Evolutionary conservation across 805 yeast species (phyloP).

Genomic region (Spathaspora passalidarum): DNA sequence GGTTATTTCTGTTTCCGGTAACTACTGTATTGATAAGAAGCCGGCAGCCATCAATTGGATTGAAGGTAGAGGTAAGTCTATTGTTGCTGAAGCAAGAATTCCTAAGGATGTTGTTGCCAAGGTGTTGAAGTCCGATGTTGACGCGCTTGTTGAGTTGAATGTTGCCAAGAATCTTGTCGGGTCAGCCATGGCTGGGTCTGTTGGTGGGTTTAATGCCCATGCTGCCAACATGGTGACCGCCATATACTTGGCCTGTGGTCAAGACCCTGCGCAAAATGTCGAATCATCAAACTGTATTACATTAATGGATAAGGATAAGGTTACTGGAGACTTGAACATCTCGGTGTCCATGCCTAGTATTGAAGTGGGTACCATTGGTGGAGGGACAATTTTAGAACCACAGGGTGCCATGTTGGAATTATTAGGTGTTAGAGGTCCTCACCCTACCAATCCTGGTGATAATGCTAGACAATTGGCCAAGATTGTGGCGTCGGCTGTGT

Average conservation of each 20-base stretch:
- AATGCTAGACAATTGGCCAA: constrained; percentile 92
- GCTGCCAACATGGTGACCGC: constrained; percentile 97
- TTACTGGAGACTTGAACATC: constrained; percentile 74
- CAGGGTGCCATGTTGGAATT: constrained; percentile 95
- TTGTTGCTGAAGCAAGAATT: constrained; percentile 92
- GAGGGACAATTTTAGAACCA: constrained; percentile 97
- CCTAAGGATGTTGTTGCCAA: constrained; percentile 77
- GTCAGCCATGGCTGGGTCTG: constrained; percentile 96
- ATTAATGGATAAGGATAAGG: constrained; percentile 62
- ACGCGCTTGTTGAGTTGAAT: constrained; percentile 87
- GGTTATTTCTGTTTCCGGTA: constrained; percentile 90
- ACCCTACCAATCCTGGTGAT: constrained; percentile 87
- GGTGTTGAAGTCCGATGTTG: constrained; percentile 89
- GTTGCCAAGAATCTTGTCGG: constrained; percentile 89
- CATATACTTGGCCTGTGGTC: constrained; percentile 91
- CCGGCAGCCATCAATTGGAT: constrained; percentile 99
- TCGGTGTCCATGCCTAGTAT: constrained; percentile 99
- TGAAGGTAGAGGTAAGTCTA: constrained; percentile 97
- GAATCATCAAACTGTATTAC: constrained; percentile 98
- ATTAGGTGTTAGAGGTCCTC: constrained; percentile 94
- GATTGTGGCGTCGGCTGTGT: constrained; percentile 89
- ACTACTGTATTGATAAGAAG: constrained; percentile 96
- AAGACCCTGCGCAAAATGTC: constrained; percentile 99
- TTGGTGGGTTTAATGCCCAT: constrained; percentile 98
- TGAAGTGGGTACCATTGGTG: constrained; percentile 99